Conservation (phyloP, 768 basidiomycete species). For the Suillus occidentalis region DNA sequence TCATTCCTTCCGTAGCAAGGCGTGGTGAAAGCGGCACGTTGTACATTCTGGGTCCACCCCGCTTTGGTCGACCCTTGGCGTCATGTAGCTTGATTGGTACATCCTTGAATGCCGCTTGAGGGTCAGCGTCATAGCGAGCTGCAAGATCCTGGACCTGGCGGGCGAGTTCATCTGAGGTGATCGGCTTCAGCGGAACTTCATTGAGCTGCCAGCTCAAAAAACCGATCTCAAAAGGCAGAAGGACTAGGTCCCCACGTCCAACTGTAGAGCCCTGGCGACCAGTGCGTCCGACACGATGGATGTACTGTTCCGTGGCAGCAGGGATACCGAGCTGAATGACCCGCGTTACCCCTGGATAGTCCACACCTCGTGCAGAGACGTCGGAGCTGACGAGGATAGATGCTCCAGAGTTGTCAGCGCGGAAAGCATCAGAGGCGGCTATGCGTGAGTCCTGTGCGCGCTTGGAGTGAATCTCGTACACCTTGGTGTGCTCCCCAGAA, state of each 20-base stretch:
- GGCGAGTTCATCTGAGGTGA: slow-evolving; percentile 49
- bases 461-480: slow-evolving; percentile 87
- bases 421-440: slow-evolving; percentile 58
- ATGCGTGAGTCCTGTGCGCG: slow-evolving; percentile 59
- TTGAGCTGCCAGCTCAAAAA: slow-evolving; percentile 64
- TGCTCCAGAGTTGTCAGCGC: slow-evolving; percentile 33
- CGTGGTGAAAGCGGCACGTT: slow-evolving; percentile 15
- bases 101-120: slow-evolving; percentile 33
- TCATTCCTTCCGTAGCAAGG: slow-evolving; percentile 26
- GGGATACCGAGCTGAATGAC: slow-evolving; percentile 92
- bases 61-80: slow-evolving; percentile 1
- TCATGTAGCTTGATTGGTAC: neutral
- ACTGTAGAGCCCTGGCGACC: slow-evolving; percentile 60
- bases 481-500: slow-evolving; percentile 44
- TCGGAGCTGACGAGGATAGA: slow-evolving; percentile 83
- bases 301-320: slow-evolving; percentile 63
- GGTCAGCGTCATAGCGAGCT: slow-evolving; percentile 45
- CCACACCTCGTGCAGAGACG: slow-evolving; percentile 84
- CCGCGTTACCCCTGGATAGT: slow-evolving; percentile 86
- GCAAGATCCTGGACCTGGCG: slow-evolving; percentile 49
- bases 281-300: slow-evolving; percentile 85
- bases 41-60: slow-evolving; percentile 12
- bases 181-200: slow-evolving; percentile 66
- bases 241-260: slow-evolving; percentile 77
- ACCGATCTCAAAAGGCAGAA: slow-evolving; percentile 76